Base-by-base conservation (phyloP, 2,329 filamentous ascomycete species). In the Nectriaceae sp. region DNA sequence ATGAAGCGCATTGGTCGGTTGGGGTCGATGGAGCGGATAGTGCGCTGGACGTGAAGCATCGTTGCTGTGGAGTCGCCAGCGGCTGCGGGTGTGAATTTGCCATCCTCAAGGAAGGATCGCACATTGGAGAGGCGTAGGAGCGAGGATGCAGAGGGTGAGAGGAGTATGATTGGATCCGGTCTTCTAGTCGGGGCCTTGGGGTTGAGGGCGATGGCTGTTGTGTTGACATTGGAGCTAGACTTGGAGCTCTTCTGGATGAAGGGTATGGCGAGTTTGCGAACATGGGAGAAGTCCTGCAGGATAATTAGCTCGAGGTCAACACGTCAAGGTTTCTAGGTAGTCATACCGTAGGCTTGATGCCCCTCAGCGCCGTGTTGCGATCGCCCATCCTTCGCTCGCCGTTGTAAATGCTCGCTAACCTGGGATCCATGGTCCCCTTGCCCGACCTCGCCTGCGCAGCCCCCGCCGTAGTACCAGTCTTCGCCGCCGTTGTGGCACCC, bases 81-180 rank as follows among this genome's bases (percentile, higher is more conserved):
- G 77, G 92, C 88, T 3, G 90, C 81, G 1, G 90, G 89, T 5
- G 86, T 78, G 73, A 93, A 99, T 56, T 87, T 77, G 48, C 92
- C 92, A 47, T 85, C 81, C 67, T 93, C 87, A 56, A 99, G 87
- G 78, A 99, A 97, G 22, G 89, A 86, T 65, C 96, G 95, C 70
- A 95, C 90, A 68, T 99, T 99, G 44, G 90, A 89, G 83, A 97
- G 90, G 68, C 93, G 91, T 31, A 99, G 85, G 41, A 97, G 84
- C 2, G 92, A 95, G 3, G 93, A 97, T 11, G 93, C 94, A 2
- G 93, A 97, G 2, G 94, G 94, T 0, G 94, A 97, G 52, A 99
- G 86, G 21, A 99, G 85, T 68, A 99, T 97, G 71, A 99, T 99
- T 41, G 94, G 94, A 66, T 96, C 79, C 31, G 81, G 79, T 49